phyloP scores from a whole-genome alignment of 768 basidiomycete genomes.

The Agaricus blazei region DNA sequence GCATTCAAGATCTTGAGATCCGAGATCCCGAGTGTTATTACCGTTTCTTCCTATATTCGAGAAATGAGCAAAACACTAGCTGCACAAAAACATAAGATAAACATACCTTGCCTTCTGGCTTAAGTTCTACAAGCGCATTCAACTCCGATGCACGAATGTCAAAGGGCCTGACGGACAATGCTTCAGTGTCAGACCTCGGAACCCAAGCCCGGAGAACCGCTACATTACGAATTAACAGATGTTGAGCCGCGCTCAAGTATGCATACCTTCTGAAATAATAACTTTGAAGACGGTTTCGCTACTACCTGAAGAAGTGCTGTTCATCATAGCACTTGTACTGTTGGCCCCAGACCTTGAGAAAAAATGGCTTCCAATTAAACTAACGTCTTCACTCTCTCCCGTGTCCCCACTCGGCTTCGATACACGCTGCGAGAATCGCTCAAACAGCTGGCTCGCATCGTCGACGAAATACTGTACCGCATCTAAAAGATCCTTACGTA shows the following conservation, averaged over 20 bases:
- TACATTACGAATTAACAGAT: conserved; percentile 5
- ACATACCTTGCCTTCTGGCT: conserved; percentile 66
- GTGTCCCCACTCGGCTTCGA: conserved; percentile 18
- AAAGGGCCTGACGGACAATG: conserved; percentile 7
- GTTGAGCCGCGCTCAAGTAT: not conserved
- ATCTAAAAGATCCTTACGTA: conserved; percentile 67
- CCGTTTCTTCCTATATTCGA: conserved; percentile 26
- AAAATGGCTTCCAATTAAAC: conserved; percentile 77
- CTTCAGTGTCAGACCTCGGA: conserved; percentile 9
- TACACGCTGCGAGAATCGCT: conserved; percentile 28
- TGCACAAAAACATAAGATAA: not conserved
- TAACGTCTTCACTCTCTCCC: conserved; percentile 46
- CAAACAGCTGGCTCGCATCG: conserved; percentile 71
- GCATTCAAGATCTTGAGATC: conserved; percentile 55
- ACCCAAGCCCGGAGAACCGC: conserved; percentile 19
- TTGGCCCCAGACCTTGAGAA: conserved; percentile 49
- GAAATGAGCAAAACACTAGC: not conserved
- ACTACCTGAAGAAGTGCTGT: conserved; percentile 16
- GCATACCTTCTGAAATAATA: conserved; percentile 25
- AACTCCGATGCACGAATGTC: conserved; percentile 6
- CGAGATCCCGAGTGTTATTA: conserved; percentile 58
- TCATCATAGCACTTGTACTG: conserved; percentile 29
- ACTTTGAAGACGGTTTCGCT: conserved; percentile 49
- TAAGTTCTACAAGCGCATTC: conserved; percentile 48
- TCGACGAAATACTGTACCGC: conserved; percentile 86